Evolutionary conservation across 148 eudicot species (phyloP), one percentile per base, ranked within the genome.

Genomic region (Rhododendron williamsianum): DNA sequence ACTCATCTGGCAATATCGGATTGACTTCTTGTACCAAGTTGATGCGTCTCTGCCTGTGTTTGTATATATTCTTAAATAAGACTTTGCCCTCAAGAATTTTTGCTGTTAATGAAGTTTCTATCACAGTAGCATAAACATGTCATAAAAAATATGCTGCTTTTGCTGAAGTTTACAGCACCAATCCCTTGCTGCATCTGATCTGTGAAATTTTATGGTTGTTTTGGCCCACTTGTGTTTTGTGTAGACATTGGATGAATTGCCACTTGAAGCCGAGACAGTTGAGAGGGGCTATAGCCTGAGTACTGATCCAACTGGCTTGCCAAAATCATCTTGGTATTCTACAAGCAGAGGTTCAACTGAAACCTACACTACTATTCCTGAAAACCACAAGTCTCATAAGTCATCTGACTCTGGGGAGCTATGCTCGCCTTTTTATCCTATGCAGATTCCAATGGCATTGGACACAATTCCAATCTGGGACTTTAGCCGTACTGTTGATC

Each of bases 221-320:
- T 21, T 63, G 69, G 27, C 25, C 12, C 25, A 23, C 51, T 82
- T 35, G 2, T 78, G 11, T 56, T 79, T 4, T 81, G 6, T 48
- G 84, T 48, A 97, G 98, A 94, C 94, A 77, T 79, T 96, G 90
- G 98, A 96, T 85, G 99, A 95, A 92, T 87, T 96, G 74, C 98
- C 98, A 9, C 89, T 95, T 77, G 99, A 96, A 51, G 99, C 98
- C 19, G 98, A 96, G 54, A 89, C 93, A 41, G 92, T 91, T 33
- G 98, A 95, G 88, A 95, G 92, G 88, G 99, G 99, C 48, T 94
- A 94, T 89, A 93, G 92, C 88, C 71, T 92, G 87, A 92, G 90
- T 78, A 87, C 89, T 46, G 96, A 96, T 84, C 86, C 94, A 73
- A 95, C 97, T 5, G 98, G 99, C 80, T 92, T 96, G 78, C 99